Evolutionary conservation across 2,329 filamentous ascomycete species (phyloP).

Genomic region (Magnaporthiopsis poae): DNA sequence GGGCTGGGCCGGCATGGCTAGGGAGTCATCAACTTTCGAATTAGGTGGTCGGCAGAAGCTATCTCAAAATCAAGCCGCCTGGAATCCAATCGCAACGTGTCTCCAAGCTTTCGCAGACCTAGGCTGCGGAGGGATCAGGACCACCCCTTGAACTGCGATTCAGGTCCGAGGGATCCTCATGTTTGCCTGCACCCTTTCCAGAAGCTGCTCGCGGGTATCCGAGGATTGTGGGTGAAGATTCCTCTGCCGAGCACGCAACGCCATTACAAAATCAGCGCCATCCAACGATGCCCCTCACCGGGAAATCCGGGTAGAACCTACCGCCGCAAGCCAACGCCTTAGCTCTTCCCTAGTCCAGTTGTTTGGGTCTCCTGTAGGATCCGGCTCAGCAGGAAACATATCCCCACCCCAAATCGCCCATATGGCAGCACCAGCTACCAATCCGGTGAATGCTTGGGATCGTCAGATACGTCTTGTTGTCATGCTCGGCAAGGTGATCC

Average conservation of each 20-base stretch:
- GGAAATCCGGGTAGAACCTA: conserved; percentile 35
- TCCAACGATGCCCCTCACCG: not conserved
- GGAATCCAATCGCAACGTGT: not conserved
- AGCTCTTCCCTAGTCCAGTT: conserved; percentile 73
- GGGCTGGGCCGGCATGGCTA: too few species aligned
- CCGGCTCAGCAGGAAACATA: conserved; percentile 64
- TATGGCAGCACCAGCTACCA: conserved; percentile 69
- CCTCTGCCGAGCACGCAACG: conserved; percentile 23
- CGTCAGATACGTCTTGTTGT: not conserved
- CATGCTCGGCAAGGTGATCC: not conserved
- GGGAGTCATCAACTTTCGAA: not conserved
- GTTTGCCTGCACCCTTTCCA: conserved; percentile 37
- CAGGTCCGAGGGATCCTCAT: conserved; percentile 30
- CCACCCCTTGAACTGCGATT: conserved; percentile 7
- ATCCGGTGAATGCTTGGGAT: conserved; percentile 61
- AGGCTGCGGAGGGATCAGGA: not conserved
- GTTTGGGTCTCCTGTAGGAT: conserved; percentile 65
- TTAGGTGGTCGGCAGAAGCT: too few species aligned
- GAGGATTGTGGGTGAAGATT: conserved; percentile 34
- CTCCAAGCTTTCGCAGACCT: not conserved
- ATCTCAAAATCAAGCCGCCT: too few species aligned
- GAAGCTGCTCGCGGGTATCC: conserved; percentile 35
- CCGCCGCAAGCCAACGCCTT: conserved; percentile 67
- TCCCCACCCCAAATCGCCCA: conserved; percentile 82
- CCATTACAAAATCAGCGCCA: conserved; percentile 4